A percentile compares a stretch with the other conserved stretches of the same genome.
Conservation (phyloP, 2,329 filamentous ascomycete genomes). For the Talaromyces sp. region DNA sequence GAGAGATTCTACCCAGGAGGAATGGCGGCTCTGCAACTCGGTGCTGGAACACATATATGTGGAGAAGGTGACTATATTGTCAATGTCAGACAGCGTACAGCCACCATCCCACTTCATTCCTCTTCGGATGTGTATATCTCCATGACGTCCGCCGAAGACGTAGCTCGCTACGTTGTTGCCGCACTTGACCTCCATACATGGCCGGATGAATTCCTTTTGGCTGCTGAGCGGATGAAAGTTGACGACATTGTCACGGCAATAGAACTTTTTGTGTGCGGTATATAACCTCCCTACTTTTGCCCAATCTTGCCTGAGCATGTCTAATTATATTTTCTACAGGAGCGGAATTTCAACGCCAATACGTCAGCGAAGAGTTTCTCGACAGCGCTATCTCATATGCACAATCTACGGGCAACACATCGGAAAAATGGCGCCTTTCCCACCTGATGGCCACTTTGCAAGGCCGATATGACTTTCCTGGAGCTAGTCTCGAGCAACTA, state of each 20-base stretch:
- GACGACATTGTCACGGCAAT: slow-evolving; percentile 55
- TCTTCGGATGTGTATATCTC: slow-evolving; percentile 54
- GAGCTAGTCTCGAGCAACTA: slow-evolving; percentile 55
- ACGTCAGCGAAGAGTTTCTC: slow-evolving; percentile 20
- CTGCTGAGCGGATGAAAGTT: slow-evolving; percentile 60
- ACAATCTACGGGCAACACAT: slow-evolving; percentile 27
- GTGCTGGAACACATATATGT: slow-evolving; percentile 49
- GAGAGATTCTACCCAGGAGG: slow-evolving; percentile 68
- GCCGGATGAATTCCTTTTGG: slow-evolving; percentile 65
- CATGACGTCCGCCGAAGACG: slow-evolving; percentile 65
- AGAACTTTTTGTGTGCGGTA: slow-evolving; percentile 42
- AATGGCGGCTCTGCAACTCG: slow-evolving; percentile 56
- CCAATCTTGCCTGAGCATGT: slow-evolving; percentile 8
- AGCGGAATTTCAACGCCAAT: slow-evolving; percentile 19
- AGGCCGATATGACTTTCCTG: slow-evolving; percentile 61
- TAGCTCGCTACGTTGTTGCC: slow-evolving; percentile 62
- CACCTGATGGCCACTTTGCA: slow-evolving; percentile 63
- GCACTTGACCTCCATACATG: slow-evolving; percentile 62
- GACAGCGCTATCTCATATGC: slow-evolving; percentile 20
- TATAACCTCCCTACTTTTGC: slow-evolving; percentile 14
- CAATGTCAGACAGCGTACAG: slow-evolving; percentile 53
- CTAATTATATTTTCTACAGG: slow-evolving; percentile 11
- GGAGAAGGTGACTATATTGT: slow-evolving; percentile 62
- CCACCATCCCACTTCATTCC: slow-evolving; percentile 55
- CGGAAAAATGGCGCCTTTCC: slow-evolving; percentile 44